These are phyloP conservation scores for Sonneratia alba DNA, from an alignment of 345 rosid species.

Conservation along the genomic window DNA sequence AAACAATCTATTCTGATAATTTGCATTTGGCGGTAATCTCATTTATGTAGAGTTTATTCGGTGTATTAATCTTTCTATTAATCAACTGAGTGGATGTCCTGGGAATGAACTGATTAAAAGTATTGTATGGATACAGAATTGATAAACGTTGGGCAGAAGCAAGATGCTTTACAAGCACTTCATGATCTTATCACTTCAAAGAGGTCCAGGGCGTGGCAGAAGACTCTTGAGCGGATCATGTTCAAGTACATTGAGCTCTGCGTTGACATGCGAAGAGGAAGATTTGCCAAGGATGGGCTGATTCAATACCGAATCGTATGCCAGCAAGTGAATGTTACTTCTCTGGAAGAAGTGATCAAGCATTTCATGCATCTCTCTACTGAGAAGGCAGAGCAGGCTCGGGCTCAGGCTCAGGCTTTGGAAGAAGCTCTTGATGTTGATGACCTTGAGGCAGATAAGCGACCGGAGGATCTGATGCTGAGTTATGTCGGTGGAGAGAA, in stretches of 20 bases:
- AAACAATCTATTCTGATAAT: no score
- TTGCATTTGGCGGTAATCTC: no score
- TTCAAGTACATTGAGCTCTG: slow-evolving; percentile 94
- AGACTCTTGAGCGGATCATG: slow-evolving; percentile 84
- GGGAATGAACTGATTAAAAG: neutral
- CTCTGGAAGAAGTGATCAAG: slow-evolving; percentile 98
- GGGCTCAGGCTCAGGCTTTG: slow-evolving; percentile 77
- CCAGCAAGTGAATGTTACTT: slow-evolving; percentile 87
- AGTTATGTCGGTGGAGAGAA: slow-evolving; percentile 99
- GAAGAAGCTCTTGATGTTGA: slow-evolving; percentile 99
- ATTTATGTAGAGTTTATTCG: no score
- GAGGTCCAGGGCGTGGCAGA: slow-evolving; percentile 94
- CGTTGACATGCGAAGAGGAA: slow-evolving; percentile 84
- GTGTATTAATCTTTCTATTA: neutral
- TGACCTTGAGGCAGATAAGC: slow-evolving; percentile 95
- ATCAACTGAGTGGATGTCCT: neutral
- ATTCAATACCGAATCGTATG: slow-evolving; percentile 92
- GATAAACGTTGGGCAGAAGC: slow-evolving; percentile 97
- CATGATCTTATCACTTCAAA: slow-evolving; percentile 88
- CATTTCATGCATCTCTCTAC: slow-evolving; percentile 91
- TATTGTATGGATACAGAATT: slow-evolving; percentile 39
- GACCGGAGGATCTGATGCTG: slow-evolving; percentile 94
- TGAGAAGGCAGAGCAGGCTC: slow-evolving; percentile 96
- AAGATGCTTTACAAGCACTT: slow-evolving; percentile 86
- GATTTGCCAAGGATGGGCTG: slow-evolving; percentile 93